Evolutionary conservation across 768 basidiomycete genomes (phyloP), one percentile per base, ranked within the genome.

Genomic region (Russula vinacea): DNA sequence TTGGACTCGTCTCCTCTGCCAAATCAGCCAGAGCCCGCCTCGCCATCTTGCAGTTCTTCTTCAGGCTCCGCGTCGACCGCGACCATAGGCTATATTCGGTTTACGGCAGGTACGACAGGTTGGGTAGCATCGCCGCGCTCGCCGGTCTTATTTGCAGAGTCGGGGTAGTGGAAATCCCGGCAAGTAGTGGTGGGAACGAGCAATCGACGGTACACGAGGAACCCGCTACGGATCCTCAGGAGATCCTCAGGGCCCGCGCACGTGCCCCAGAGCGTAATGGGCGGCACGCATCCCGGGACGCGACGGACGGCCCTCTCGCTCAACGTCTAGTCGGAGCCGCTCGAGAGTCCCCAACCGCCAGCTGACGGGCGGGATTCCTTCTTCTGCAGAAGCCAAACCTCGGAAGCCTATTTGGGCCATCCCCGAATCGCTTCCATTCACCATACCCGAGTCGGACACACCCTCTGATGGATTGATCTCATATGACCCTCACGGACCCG

Each of bases 61-160:
- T 94, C 79, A 85, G 92, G 16, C 78, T 98, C 22, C 82, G 96
- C 60, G 94, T 90, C 0, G 95, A 97, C 72, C 85, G 91, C 0
- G 90, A 94, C 68, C 96, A 99, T 71, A 81, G 88, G 13, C 71
- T 98, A 45, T 97, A 87, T 73, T 87, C 88, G 61, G 80, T 83
- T 22, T 76, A 80, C 50, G 75, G 74, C 17, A 77, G 76, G 22
- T 79, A 80, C 66, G 88, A 89, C 67, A 75, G 78, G 2, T 80
- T 88, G 57, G 83, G 84, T 8, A 79, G 87, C 49, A 79, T 85
- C 33, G 69, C 73, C 5, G 78, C 79, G 50, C 83, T 93, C 8
- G 87, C 88, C 1, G 78, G 80, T 3, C 78, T 91, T 42, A 83
- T 95, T 40, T 80, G 83, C 37, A 82, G 90, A 40, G 68, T 77